Conservation (phyloP, 371 early-diverging fungal genomes). For the Mycotypha africana region DNA sequence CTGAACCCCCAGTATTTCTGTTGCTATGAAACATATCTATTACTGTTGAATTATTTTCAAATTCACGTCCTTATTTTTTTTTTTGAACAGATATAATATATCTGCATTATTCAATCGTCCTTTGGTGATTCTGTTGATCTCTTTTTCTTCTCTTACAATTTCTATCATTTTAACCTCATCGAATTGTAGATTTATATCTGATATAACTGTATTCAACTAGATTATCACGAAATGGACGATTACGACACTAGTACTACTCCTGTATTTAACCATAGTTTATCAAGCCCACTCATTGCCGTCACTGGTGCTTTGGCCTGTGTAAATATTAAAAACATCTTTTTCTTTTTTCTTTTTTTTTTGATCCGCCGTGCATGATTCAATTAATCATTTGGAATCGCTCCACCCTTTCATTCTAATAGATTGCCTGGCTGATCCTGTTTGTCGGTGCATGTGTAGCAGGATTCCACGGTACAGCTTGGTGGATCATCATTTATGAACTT, state of each 20-base stretch:
- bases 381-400: too few species aligned
- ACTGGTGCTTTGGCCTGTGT: slow-evolving; percentile 9
- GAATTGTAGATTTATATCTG: too few species aligned
- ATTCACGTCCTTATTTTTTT: too few species aligned
- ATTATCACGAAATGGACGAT: too few species aligned
- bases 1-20: too few species aligned
- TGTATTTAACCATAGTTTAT: slow-evolving; percentile 9
- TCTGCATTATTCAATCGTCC: too few species aligned
- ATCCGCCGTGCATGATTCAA: too few species aligned
- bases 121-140: neutral
- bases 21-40: too few species aligned
- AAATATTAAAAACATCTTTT: neutral
- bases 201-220: too few species aligned
- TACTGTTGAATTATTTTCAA: too few species aligned
- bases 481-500: slow-evolving; percentile 57
- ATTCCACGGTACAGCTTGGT: slow-evolving; percentile 45
- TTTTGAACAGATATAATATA: neutral
- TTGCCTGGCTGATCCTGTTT: slow-evolving; percentile 67
- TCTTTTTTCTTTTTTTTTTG: neutral
- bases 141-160: neutral
- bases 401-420: slow-evolving; percentile 19
- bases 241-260: too few species aligned
- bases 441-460: slow-evolving; percentile 53
- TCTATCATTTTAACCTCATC: slow-evolving; percentile 4
- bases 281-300: slow-evolving; percentile 8